Evolutionary conservation across 495 filamentous ascomycete species (phyloP), one percentile per base, ranked within the genome.

Genomic region (Trichoderma orchidacearum): DNA sequence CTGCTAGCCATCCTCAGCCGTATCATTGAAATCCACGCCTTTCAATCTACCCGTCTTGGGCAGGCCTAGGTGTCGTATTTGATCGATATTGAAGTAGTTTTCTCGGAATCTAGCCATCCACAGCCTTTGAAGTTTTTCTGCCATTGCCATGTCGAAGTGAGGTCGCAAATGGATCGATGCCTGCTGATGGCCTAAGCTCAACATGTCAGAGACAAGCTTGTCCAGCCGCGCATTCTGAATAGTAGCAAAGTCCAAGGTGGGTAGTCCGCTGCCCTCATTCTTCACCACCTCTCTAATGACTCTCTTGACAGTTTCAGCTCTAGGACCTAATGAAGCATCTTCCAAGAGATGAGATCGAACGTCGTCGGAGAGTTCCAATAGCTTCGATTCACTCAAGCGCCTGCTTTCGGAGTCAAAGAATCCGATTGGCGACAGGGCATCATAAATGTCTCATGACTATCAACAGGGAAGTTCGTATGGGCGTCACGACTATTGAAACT

Each of bases 221-320:
- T 76, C 74, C 0, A 75, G 68, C 3, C 64, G 70, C 21, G 74
- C 68, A n/a, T 60, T 28, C 56, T 66, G 67, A 53, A 75, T 66
- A 1, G 63, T 65, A 31, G 65, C 61, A 23, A 69, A 61, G 12
- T 66, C 58, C 3, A 70, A 34, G 18, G 61, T 53, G 15, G 62
- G 63, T 13, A 59, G 50, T 5, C 41, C 45, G 30, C 52, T 51
- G 8, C 51, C 41, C n/a, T 62, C 59, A 36, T 72, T 70, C 21
- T 68, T 65, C 8, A 58, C 45, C 3, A 72, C 34, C 9, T 73
- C 66, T 0, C 71, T 64, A 3, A 77, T 59, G 32, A 73, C 68
- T 28, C 59, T 56, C 34, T 63, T 61, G 15, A 77, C 58, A 8
- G 27, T 54, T 5, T 64, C 61, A 0, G 57, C 34, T 32, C 63